A percentile compares a stretch with the other conserved stretches of the same genome.
These are phyloP conservation scores for Scedosporium aurantiacum DNA, from an alignment of 2,329 filamentous ascomycete genomes.

Conservation along the genomic window DNA sequence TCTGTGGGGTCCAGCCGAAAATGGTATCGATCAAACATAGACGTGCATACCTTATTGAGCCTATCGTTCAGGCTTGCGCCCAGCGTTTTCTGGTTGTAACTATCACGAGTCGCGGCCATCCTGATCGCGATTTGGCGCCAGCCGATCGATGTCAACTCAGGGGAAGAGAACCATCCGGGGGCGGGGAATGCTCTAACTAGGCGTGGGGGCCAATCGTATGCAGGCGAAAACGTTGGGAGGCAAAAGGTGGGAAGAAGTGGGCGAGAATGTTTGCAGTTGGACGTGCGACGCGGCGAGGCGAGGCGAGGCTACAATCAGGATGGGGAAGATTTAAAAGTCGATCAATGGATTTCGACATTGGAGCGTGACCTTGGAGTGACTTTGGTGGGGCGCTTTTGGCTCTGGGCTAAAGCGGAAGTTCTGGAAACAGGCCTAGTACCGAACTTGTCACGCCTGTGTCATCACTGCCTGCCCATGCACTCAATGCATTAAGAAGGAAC, in stretches of 20 bases:
- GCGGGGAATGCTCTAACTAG: not conserved
- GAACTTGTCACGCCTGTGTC: not conserved
- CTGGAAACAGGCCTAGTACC: not conserved
- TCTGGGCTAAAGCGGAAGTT: not conserved
- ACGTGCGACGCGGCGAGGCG: not conserved
- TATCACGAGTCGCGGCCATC: conserved; percentile 31
- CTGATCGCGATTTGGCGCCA: not conserved
- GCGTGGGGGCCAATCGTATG: not conserved
- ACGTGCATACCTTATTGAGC: conserved; percentile 54
- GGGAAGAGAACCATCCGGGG: not conserved
- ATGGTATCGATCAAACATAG: conserved; percentile 8
- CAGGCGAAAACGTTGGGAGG: not conserved
- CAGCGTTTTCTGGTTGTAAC: conserved; percentile 54
- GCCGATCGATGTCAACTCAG: not conserved
- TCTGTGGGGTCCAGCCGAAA: not conserved
- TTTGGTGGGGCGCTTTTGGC: not conserved
- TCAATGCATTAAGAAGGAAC: not conserved
- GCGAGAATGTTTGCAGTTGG: not conserved
- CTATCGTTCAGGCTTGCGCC: conserved; percentile 50
- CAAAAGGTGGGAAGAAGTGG: not conserved
- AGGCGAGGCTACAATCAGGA: not conserved
- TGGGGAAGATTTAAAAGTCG: not conserved
- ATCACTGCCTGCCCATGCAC: not conserved
- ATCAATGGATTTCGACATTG: not conserved
- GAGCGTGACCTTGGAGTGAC: not conserved